Base-by-base conservation (phyloP, 495 filamentous ascomycete species). In the Penicillium parvum region DNA sequence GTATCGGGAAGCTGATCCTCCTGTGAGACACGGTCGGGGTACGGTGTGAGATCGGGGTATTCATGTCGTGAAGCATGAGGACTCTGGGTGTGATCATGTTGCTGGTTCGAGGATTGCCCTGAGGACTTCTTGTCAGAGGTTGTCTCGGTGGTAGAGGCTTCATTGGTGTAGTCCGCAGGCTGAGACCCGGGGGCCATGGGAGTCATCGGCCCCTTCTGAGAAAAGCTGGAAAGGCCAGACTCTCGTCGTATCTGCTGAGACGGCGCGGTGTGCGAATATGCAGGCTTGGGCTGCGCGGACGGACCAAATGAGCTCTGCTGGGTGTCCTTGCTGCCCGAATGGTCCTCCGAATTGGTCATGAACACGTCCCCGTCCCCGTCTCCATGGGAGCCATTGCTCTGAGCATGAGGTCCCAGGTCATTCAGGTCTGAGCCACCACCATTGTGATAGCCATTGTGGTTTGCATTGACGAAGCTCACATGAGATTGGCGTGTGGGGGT, bases 101-200 rank as follows among this genome's bases (percentile, higher is more conserved):
- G 27, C 1, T 29, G 67, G 9, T 61, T 52, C 0, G 63, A 72
- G 2, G 63, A 70, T 26, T 73, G 68, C 26, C 66, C 64, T 0
- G 71, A 71, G 5, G 82, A 85, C 52, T 86, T 89, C 50, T 87
- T 82, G 26, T 84, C 79, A 4, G 84, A 88, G 28, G 85, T 85
- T n/a, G 86, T 89, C 41, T 75, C 76, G 12, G 79, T 83, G 0
- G 88, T 92, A 6, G 90, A 95, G 3, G 89, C 90, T 52, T 90
- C 85, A 52, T 95, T 96, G 19, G 77, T 64, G 46, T 91, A 81
- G 32, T 87, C 85, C 3, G 74, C 79, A 3, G 85, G 79, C 37
- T 89, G 83, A 22, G 89, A 84, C 10, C 85, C 85, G 7, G 79
- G 78, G 7, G 84, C 81, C 59, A 96, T 75, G 16, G 84, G 77